phyloP scores from a whole-genome alignment of 768 basidiomycete genomes.

The Porpolomopsis calyptriformis region DNA sequence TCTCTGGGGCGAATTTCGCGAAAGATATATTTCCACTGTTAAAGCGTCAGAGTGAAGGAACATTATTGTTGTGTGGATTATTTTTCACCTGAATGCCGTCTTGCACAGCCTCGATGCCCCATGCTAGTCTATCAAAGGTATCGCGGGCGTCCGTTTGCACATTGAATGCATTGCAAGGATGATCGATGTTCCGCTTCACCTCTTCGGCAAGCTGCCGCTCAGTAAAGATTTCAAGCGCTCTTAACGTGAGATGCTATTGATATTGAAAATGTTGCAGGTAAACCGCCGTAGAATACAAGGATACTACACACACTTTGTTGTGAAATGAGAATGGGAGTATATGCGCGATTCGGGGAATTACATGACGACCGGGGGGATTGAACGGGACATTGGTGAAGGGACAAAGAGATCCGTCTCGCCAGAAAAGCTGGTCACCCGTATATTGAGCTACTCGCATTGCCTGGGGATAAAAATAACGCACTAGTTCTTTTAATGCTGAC shows the following conservation, averaged over 20 bases:
- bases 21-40: slow-evolving; percentile 4
- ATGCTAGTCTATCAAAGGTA: slow-evolving; percentile 8
- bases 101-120: slow-evolving; percentile 9
- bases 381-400: not conserved
- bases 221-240: slow-evolving; percentile 1
- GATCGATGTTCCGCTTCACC: slow-evolving; percentile 6
- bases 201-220: not conserved
- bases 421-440: not conserved
- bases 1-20: not conserved
- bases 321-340: slow-evolving; percentile 4
- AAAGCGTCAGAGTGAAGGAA: not conserved
- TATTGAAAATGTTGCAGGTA: not conserved
- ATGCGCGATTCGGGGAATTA: slow-evolving; percentile 1
- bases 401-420: slow-evolving; percentile 3
- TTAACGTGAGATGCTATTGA: not conserved
- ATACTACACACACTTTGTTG: not conserved
- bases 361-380: not conserved
- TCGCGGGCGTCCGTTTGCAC: slow-evolving; percentile 4
- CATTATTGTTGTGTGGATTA: not conserved
- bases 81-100: not conserved
- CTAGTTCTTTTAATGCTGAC: slow-evolving; percentile 11
- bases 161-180: slow-evolving; percentile 10
- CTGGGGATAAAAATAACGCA: slow-evolving; percentile 1
- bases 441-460: not conserved
- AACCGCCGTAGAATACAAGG: not conserved